Evolutionary conservation across 176 grass and related monocot species (phyloP).

Genomic region (Oryza officinalis): DNA sequence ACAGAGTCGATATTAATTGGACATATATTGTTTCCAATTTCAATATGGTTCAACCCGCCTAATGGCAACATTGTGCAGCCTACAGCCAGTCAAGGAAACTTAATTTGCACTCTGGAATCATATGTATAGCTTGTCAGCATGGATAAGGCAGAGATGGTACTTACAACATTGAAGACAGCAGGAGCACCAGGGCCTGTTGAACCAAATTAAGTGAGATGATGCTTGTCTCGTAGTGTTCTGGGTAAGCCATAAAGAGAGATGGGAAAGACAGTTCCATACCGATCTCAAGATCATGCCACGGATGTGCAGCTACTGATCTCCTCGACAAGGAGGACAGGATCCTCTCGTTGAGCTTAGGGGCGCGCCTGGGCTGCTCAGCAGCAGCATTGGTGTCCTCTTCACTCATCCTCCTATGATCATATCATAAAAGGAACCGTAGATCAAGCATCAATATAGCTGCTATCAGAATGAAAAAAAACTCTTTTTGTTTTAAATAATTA

Average conservation of each 20-base stretch:
- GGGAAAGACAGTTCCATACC: slow-evolving; percentile 28
- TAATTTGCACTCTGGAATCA: neutral
- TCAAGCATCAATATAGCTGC: neutral
- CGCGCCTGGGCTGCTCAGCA: slow-evolving; percentile 22
- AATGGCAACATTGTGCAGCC: neutral
- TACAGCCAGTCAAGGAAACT: neutral
- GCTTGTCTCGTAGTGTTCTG: neutral
- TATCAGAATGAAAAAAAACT: neutral
- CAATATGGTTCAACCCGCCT: neutral
- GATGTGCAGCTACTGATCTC: slow-evolving; percentile 90
- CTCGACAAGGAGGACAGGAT: slow-evolving; percentile 85
- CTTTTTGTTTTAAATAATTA: neutral
- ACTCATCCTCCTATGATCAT: slow-evolving; percentile 43
- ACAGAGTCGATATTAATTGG: neutral
- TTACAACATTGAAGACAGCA: slow-evolving; percentile 80
- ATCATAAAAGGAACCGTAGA: neutral
- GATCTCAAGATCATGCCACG: slow-evolving; percentile 94
- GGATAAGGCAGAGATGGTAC: slow-evolving; percentile 7
- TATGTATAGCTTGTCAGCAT: neutral
- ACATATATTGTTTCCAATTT: neutral
- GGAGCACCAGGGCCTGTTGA: slow-evolving; percentile 67
- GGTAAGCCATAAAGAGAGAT: neutral
- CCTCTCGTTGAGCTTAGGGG: slow-evolving; percentile 85
- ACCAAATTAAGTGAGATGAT: slow-evolving; percentile 5
- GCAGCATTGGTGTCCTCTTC: slow-evolving; percentile 28